These are phyloP conservation scores for Hymenoscyphus scutula DNA, from an alignment of 2,329 filamentous ascomycete species.

Conservation along the genomic window DNA sequence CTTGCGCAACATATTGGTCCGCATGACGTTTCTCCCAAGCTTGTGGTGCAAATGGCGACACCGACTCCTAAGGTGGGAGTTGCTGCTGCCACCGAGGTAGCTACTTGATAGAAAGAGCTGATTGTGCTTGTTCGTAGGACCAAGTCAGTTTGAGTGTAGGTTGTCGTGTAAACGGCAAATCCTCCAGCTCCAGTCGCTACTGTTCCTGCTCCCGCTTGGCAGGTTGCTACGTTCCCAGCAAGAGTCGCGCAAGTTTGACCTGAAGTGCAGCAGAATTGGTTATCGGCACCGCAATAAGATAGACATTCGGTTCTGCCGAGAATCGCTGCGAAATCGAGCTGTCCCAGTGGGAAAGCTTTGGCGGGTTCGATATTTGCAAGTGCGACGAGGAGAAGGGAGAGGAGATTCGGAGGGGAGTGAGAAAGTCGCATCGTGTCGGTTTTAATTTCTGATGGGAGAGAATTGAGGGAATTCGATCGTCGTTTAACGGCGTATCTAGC, in stretches of 20 bases:
- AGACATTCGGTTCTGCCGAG: constrained; percentile 40
- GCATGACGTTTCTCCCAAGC: constrained; percentile 58
- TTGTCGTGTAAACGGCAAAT: constrained; percentile 40
- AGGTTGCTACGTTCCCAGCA: constrained; percentile 48
- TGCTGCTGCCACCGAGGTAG: constrained; percentile 13
- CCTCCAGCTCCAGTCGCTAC: constrained; percentile 40
- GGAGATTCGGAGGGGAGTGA: constrained; percentile 32
- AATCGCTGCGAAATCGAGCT: constrained; percentile 11
- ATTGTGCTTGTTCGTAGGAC: constrained; percentile 57
- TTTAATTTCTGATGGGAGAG: constrained; percentile 2
- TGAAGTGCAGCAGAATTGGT: constrained; percentile 53
- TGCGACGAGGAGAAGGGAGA: constrained; percentile 40
- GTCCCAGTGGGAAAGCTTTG: constrained; percentile 44
- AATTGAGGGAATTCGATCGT: constrained; percentile 13
- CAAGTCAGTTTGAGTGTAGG: constrained; percentile 56
- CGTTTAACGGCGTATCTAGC: not conserved
- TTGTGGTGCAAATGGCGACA: constrained; percentile 50
- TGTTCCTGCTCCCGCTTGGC: constrained; percentile 37
- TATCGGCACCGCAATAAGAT: constrained; percentile 53
- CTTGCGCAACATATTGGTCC: constrained; percentile 68
- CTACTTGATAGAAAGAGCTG: constrained; percentile 47
- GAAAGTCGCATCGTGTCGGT: constrained; percentile 39
- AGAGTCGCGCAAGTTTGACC: constrained; percentile 52
- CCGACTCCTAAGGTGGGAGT: constrained; percentile 23
- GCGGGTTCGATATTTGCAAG: constrained; percentile 39